These are phyloP conservation scores for Chaetoceros tenuissimus DNA, from an alignment of 108 stramenopile genomes.

Conservation along the genomic window DNA sequence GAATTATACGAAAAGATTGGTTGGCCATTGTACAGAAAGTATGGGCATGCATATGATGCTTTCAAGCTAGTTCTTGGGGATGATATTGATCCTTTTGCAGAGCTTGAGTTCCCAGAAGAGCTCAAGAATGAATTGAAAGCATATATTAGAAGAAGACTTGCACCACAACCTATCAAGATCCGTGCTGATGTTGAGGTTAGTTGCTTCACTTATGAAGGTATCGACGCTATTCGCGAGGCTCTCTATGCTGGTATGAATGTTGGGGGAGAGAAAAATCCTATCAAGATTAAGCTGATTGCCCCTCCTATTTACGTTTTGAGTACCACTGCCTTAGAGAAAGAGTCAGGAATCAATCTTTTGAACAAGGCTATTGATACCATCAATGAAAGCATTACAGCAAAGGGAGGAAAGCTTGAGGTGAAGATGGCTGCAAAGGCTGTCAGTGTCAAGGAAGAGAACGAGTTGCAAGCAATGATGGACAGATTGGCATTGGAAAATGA, in stretches of 20 bases:
- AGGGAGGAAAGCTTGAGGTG: conserved; percentile 95
- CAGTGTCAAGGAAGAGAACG: conserved; percentile 94
- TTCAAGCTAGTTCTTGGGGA: conserved; percentile 91
- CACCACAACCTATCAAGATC: conserved; percentile 98
- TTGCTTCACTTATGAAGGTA: conserved; percentile 98
- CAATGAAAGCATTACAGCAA: conserved; percentile 66
- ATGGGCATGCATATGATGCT: conserved; percentile 97
- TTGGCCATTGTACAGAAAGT: conserved; percentile 97
- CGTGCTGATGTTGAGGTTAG: conserved; percentile 98
- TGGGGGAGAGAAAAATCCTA: conserved; percentile 59
- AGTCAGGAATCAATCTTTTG: conserved; percentile 86
- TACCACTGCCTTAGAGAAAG: conserved; percentile 95
- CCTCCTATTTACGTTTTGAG: conserved; percentile 96
- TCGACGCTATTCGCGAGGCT: conserved; percentile 96
- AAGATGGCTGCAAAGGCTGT: conserved; percentile 99
- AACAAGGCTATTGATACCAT: conserved; percentile 87
- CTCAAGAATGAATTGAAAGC: conserved; percentile 75
- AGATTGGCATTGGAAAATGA: conserved; percentile 92
- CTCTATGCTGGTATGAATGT: conserved; percentile 90
- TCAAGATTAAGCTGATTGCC: conserved; percentile 96
- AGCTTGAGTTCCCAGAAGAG: conserved; percentile 60
- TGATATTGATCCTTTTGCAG: conserved; percentile 72
- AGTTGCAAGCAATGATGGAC: conserved; percentile 97
- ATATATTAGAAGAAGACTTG: conserved; percentile 84
- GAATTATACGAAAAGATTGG: conserved; percentile 93